phyloP scores from a whole-genome alignment of 2,329 filamentous ascomycete genomes.

The Paraphaeosphaeria minitans region DNA sequence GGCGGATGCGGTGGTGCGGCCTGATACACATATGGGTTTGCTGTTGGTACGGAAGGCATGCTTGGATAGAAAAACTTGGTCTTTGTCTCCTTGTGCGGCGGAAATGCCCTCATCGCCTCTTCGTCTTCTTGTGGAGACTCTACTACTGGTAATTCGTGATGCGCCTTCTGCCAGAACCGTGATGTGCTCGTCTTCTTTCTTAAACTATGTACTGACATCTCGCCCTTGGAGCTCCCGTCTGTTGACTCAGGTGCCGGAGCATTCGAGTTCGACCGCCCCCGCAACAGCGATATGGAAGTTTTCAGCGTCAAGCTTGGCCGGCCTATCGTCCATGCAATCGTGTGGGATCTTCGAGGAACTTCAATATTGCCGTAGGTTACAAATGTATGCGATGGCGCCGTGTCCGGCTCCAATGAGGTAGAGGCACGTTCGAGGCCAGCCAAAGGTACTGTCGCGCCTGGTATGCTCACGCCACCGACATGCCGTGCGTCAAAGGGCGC shows the following conservation, averaged over 20 bases:
- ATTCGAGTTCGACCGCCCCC: constrained; percentile 25
- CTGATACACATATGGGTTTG: constrained; percentile 2
- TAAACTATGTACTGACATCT: constrained; percentile 14
- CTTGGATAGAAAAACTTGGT: constrained; percentile 1
- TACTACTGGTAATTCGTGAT: constrained; percentile 14
- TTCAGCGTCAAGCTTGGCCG: constrained; percentile 34
- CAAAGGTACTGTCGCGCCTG: constrained; percentile 24
- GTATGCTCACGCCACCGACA: constrained; percentile 38
- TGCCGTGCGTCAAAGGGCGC: constrained; percentile 41
- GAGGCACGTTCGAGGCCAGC: constrained; percentile 25
- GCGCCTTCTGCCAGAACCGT: constrained; percentile 23
- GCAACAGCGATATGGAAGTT: constrained; percentile 31
- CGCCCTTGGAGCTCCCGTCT: background rate
- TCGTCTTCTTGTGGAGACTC: background rate
- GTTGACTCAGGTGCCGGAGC: constrained; percentile 8
- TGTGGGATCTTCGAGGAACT: constrained; percentile 34
- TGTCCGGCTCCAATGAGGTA: constrained; percentile 28
- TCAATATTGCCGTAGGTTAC: constrained; percentile 30
- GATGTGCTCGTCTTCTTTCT: constrained; percentile 27
- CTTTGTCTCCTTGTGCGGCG: background rate
- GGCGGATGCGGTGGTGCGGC: constrained; percentile 6
- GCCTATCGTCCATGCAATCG: constrained; percentile 29
- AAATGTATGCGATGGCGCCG: constrained; percentile 34
- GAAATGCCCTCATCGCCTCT: background rate
- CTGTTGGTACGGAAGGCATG: background rate